Conservation (phyloP, 805 yeast species). For the Metschnikowia kofuensis region DNA sequence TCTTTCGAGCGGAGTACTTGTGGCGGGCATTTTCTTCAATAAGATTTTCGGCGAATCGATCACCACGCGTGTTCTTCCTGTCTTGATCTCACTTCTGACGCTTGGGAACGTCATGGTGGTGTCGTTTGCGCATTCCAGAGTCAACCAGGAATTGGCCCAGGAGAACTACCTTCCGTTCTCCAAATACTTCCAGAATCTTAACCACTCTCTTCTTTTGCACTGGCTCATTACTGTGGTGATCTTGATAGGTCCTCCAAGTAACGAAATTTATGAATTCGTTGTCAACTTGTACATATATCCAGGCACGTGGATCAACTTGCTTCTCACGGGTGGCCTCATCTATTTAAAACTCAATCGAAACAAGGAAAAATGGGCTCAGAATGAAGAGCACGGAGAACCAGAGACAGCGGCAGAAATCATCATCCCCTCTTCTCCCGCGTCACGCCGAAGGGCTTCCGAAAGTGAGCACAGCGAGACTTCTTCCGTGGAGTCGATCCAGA, state of each 20-base stretch:
- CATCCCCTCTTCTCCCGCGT: neutral
- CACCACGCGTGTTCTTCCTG: conserved; percentile 48
- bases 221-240: conserved; percentile 55
- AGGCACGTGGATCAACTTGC: conserved; percentile 54
- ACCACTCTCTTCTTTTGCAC: conserved; percentile 49
- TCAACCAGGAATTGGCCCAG: conserved; percentile 55
- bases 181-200: conserved; percentile 39
- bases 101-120: conserved; percentile 66
- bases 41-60: conserved; percentile 56
- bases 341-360: conserved; percentile 45
- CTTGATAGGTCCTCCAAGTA: conserved; percentile 57
- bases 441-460: neutral
- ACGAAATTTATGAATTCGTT: conserved; percentile 61
- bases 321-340: conserved; percentile 51
- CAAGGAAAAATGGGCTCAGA: conserved; percentile 38
- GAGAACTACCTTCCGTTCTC: conserved; percentile 53
- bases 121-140: conserved; percentile 57
- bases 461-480: neutral
- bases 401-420: neutral
- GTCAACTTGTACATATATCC: conserved; percentile 64
- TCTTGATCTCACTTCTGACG: conserved; percentile 58
- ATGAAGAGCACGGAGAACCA: neutral
- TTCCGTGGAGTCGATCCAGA: conserved; percentile 11
- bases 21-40: conserved; percentile 61
- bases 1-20: conserved; percentile 54